These are phyloP conservation scores for Xerocomus cyaneibrunnescens DNA, from an alignment of 1,284 basidiomycete species.

Conservation along the genomic window DNA sequence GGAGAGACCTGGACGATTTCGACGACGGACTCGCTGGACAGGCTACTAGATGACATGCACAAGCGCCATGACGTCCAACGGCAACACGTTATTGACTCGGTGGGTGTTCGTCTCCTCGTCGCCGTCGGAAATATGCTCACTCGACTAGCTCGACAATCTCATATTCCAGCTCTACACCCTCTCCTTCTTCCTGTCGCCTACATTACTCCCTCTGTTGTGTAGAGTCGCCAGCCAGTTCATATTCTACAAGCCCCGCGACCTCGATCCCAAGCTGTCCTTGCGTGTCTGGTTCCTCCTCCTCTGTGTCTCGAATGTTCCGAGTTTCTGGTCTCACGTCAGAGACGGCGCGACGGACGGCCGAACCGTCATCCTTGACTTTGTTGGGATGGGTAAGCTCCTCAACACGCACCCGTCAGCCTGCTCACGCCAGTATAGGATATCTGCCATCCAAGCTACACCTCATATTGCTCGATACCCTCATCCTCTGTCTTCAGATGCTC, in stretches of 20 bases:
- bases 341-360: constrained; percentile 52
- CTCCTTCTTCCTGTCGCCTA: constrained; percentile 73
- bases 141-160: constrained; percentile 59
- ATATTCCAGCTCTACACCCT: constrained; percentile 70
- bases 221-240: constrained; percentile 57
- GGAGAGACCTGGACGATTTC: background rate
- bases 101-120: constrained; percentile 38
- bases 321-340: constrained; percentile 59
- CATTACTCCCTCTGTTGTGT: constrained; percentile 57
- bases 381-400: constrained; percentile 62
- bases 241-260: constrained; percentile 60
- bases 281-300: constrained; percentile 63
- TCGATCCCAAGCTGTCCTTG: constrained; percentile 59
- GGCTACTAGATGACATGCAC: constrained; percentile 61
- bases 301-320: constrained; percentile 55
- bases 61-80: constrained; percentile 70
- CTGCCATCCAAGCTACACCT: constrained; percentile 61
- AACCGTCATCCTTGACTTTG: constrained; percentile 68
- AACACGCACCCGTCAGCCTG: background rate
- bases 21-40: constrained; percentile 18
- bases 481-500: constrained; percentile 61
- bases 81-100: constrained; percentile 72
- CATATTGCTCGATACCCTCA: constrained; percentile 61
- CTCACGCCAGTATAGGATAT: constrained; percentile 44
- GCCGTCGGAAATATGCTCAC: constrained; percentile 17